A percentile compares a stretch with the other conserved stretches of the same genome.
phyloP scores from a whole-genome alignment of 2,329 filamentous ascomycete genomes.

The Alternaria ethzedia region DNA sequence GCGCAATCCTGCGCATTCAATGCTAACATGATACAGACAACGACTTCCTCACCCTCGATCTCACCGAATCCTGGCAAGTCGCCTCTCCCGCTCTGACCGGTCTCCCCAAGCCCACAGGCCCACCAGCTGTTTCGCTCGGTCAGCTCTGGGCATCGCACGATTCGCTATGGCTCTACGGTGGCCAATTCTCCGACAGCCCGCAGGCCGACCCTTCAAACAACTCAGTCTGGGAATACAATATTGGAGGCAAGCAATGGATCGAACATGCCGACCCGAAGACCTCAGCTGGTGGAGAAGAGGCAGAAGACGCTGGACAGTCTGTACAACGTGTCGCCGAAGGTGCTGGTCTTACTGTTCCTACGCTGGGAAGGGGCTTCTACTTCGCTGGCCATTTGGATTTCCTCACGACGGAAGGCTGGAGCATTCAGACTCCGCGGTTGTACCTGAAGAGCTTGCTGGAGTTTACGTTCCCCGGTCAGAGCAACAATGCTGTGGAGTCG shows the following conservation, averaged over 20 bases:
- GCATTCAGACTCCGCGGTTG: constrained; percentile 65
- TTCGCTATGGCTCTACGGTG: constrained; percentile 75
- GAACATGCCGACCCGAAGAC: constrained; percentile 68
- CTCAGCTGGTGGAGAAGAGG: constrained; percentile 69
- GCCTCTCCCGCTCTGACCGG: constrained; percentile 67
- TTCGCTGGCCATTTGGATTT: constrained; percentile 78
- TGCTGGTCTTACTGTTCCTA: constrained; percentile 72
- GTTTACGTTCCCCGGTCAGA: constrained; percentile 74
- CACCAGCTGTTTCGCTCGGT: constrained; percentile 74
- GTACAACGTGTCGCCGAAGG: constrained; percentile 77
- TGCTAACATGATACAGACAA: constrained; percentile 52
- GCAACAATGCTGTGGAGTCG: constrained; percentile 67
- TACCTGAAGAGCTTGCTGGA: constrained; percentile 78
- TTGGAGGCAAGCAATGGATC: constrained; percentile 65
- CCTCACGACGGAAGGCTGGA: constrained; percentile 70
- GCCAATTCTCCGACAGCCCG: constrained; percentile 72
- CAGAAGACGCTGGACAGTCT: constrained; percentile 60
- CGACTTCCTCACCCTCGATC: constrained; percentile 73
- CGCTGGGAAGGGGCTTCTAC: constrained; percentile 75
- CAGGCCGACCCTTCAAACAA: constrained; percentile 62
- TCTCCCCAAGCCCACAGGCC: constrained; percentile 69
- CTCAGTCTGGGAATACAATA: constrained; percentile 74
- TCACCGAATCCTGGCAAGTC: constrained; percentile 75
- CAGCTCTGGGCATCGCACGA: constrained; percentile 77
- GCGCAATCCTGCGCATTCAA: neutral